Conservation (phyloP, 208 protist species). For the Angomonas ambiguus region DNA sequence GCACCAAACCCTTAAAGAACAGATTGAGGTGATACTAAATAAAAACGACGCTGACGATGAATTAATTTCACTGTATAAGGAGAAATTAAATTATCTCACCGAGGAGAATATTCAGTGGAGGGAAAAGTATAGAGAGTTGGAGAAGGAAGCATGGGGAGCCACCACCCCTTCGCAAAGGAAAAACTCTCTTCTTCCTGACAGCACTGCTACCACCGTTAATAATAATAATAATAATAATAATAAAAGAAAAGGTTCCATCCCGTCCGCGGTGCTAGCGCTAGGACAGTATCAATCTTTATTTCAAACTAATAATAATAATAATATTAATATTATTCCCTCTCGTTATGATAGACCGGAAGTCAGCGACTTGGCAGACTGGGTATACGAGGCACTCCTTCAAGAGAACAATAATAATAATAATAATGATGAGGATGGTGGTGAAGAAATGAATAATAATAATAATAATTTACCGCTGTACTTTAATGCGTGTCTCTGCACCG, state of each 20-base stretch:
- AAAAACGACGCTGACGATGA: constrained; percentile 2
- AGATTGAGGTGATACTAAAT: neutral
- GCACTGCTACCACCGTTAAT: neutral
- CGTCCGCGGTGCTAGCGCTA: neutral
- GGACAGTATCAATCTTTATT: too few relatives aligned
- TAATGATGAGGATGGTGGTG: neutral
- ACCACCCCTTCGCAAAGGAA: neutral
- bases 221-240: constrained; percentile 4
- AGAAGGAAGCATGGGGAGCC: neutral
- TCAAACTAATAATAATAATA: constrained; percentile 2
- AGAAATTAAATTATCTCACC: neutral
- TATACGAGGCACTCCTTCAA: neutral
- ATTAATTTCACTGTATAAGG: neutral
- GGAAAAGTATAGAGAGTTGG: neutral
- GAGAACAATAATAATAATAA: too few relatives aligned
- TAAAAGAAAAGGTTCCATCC: neutral
- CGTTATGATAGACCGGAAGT: neutral
- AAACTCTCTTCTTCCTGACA: neutral
- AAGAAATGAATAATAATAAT: neutral
- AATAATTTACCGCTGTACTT: neutral
- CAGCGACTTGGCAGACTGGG: neutral
- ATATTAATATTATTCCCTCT: constrained; percentile 3
- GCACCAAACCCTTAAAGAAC: neutral
- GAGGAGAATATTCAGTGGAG: neutral
- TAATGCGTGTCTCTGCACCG: neutral